Conservation (phyloP, 179 eudicot species). For the Heliamphora pulchella region DNA sequence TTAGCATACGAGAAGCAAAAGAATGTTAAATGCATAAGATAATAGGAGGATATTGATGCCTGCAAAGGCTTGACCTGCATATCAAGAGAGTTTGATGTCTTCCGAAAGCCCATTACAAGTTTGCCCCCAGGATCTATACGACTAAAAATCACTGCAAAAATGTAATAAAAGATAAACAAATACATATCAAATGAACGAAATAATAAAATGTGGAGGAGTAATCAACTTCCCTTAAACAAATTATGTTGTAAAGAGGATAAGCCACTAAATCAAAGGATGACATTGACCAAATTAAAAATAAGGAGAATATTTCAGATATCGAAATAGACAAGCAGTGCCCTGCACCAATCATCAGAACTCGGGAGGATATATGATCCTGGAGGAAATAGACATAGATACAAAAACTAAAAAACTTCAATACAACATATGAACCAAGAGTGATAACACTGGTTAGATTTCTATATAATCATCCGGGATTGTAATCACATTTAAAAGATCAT, state of each 20-base stretch:
- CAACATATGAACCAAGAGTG: conserved; percentile 8
- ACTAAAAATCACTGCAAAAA: conserved; percentile 78
- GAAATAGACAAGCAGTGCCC: not conserved
- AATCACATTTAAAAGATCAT: too few relatives aligned
- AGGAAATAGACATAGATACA: not conserved
- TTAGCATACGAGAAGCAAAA: conserved; percentile 1
- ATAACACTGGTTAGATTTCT: not conserved
- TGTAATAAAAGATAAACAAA: conserved; percentile 1
- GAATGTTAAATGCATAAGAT: conserved; percentile 2
- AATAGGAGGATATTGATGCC: conserved; percentile 3
- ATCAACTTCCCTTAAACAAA: not conserved
- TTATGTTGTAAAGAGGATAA: not conserved
- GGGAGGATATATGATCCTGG: not conserved
- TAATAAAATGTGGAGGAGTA: not conserved
- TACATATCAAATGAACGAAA: not conserved
- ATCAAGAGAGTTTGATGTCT: conserved; percentile 49
- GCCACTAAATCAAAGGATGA: not conserved
- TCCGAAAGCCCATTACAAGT: conserved; percentile 93
- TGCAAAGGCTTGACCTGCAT: conserved; percentile 50
- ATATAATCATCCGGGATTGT: not conserved
- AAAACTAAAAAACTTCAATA: not conserved
- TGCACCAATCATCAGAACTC: not conserved
- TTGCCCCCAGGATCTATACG: conserved; percentile 90
- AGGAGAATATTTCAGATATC: not conserved
- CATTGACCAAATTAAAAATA: not conserved